phyloP scores from a whole-genome alignment of 225 moss, liverwort and hornwort species.

The Sphagnum tenellum region DNA sequence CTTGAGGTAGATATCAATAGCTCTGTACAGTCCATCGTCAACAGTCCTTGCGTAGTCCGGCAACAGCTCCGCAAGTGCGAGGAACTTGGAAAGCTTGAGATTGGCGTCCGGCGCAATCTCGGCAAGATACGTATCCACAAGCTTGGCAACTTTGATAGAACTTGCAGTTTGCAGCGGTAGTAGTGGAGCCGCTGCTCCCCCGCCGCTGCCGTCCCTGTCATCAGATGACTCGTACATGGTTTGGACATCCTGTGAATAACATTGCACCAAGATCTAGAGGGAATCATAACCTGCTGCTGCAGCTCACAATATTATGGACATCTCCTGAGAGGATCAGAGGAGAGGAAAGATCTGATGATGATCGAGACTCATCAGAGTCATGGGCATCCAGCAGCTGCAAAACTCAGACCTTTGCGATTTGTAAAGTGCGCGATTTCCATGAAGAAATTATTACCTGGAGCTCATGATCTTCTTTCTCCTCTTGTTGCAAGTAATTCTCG shows the following conservation, averaged over 20 bases:
- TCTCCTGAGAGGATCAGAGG: not conserved
- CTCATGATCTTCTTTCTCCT: constrained; percentile 40
- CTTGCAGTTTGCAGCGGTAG: constrained; percentile 42
- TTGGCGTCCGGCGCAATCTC: constrained; percentile 94
- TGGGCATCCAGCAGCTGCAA: not conserved
- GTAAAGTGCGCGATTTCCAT: not conserved
- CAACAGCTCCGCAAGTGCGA: constrained; percentile 61
- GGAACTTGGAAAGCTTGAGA: constrained; percentile 60
- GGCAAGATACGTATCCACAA: constrained; percentile 79
- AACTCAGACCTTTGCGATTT: not conserved
- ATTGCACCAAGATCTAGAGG: not conserved
- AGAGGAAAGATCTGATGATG: not conserved
- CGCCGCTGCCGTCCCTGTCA: constrained; percentile 13
- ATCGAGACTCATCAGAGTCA: not conserved
- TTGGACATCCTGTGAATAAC: constrained; percentile 19
- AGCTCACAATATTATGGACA: not conserved
- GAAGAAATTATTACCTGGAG: constrained; percentile 9
- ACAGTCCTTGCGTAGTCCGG: constrained; percentile 70
- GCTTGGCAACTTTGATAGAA: constrained; percentile 70
- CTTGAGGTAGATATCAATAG: constrained; percentile 87
- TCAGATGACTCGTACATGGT: constrained; percentile 33
- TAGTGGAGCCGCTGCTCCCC: constrained; percentile 11
- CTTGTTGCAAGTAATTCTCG: constrained; percentile 65
- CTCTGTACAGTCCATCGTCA: constrained; percentile 87
- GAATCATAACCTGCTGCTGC: not conserved